These are phyloP conservation scores for Botryotinia convoluta DNA, from an alignment of 2,329 filamentous ascomycete species.

Conservation along the genomic window DNA sequence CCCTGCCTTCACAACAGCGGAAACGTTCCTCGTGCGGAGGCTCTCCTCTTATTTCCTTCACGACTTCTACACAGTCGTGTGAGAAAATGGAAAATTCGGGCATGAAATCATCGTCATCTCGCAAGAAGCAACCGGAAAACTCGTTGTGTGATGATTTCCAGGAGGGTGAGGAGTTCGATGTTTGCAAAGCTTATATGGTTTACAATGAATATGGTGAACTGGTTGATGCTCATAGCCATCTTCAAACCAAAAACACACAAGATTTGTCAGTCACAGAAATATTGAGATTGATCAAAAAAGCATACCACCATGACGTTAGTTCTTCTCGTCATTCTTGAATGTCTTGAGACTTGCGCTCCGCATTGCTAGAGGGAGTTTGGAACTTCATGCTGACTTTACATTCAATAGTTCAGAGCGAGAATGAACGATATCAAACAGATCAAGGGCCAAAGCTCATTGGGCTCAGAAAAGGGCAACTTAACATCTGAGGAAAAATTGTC, in stretches of 20 bases:
- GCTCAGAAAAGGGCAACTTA: constrained; percentile 7
- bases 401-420: constrained; percentile 27
- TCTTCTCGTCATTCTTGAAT: neutral
- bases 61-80: neutral
- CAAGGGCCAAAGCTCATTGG: neutral
- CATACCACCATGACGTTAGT: constrained; percentile 35
- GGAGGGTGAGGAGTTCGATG: neutral
- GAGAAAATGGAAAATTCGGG: neutral
- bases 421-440: constrained; percentile 26
- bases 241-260: constrained; percentile 17
- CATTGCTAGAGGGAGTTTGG: neutral
- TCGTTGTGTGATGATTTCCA: neutral
- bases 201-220: constrained; percentile 38
- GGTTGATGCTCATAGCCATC: constrained; percentile 25
- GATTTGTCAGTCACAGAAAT: constrained; percentile 30
- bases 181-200: constrained; percentile 27
- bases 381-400: neutral
- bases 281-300: constrained; percentile 33
- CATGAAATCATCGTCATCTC: neutral
- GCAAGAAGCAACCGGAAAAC: neutral
- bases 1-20: neutral
- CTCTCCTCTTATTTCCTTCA: constrained; percentile 6
- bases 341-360: neutral
- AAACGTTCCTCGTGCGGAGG: constrained; percentile 2
- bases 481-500: constrained; percentile 21